Evolutionary conservation across 108 stramenopile species (phyloP), one percentile per base, ranked within the genome.

Genomic region (Epithemia pelagica): DNA sequence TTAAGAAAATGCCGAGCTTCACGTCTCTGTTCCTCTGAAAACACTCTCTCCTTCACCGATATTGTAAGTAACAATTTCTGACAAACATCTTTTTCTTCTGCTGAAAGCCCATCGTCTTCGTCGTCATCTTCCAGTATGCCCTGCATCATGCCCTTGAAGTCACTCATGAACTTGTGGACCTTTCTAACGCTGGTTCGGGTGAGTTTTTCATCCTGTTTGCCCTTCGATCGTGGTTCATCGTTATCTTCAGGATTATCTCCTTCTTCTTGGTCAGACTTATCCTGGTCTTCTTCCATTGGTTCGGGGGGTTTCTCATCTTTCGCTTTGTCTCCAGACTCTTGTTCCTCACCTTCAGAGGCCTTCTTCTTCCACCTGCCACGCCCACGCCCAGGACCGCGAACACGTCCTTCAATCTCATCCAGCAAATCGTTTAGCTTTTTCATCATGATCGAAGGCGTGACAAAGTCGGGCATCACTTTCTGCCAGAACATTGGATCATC

Each of bases 401-500:
- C 65, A 10, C 67, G 73, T 25, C 82, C 80, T 15, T 62, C 69
- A 30, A 82, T 69, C 61, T 77, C 75, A 59, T 83, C 75, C 21
- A 63, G 24, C 22, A 84, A 64, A 52, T 86, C 81, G 22, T 85
- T 58, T 20, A 90, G 70, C 46, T 87, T 83, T 33, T 74, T 71
- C 22, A 80, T 30, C 87, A 94, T 75, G 28, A 93, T 87, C 30
- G 77, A 67, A 5, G 94, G 88, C n/a, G 91, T 95, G 32, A 92
- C 78, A 63, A 94, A 92, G 70, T 95, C 92, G 5, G 96, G 96
- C 93, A 97, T 91, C 22, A 95, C 92, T 65, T 95, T 96, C 56
- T 95, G 86, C 96, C 96, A 97, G 59, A 97, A 97, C 54, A 87
- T 64, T 21, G 96, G 96, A 60, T 96, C 96, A 66, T 96, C 85